Evolutionary conservation across 2,329 filamentous ascomycete species (phyloP), one percentile per base, ranked within the genome.

Genomic region (Fusarium clavum): DNA sequence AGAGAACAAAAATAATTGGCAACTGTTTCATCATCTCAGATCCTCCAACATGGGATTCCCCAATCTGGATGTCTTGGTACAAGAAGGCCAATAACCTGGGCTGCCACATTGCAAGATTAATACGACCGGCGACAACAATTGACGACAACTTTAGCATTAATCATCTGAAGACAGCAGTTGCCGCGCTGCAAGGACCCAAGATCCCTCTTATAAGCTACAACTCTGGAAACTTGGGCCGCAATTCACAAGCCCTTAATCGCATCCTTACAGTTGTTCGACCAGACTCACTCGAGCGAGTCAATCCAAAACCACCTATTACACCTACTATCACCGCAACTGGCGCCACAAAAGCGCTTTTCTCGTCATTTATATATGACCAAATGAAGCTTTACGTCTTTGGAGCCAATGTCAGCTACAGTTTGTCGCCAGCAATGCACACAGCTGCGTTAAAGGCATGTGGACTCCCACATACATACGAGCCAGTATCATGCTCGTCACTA

Each of bases 341-440:
- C 64, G 87, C 90, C 0, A 91, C 90, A 8, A 80, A 86, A 64
- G 88, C 90, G 2, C 83, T 94, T 0, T 92, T 90, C 73, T 84
- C 88, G 6, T 89, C 88, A 2, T 92, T 91, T 61, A 83, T 91
- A 2, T 87, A 89, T 54, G 90, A 93, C 43, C 85, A 89, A 0
- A 88, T 94, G 83, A 88, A 90, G 52, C 88, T 92, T 57, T 92
- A 91, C 71, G 90, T 94, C 34, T 87, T 94, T 53, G 92, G 92
- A n/a, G 89, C 87, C 57, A 90, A 90, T 58, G 88, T 92, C 12
- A 87, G 85, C 52, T 92, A 92, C 80, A 93, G 90, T 76, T 78
- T 94, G 59, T 94, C 92, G 0, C 92, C 92, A 2, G 89, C 90
- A 9, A 94, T 94, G 91, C 92, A 94, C 77, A 92, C 90, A 57